Evolutionary conservation across 2,329 filamentous ascomycete genomes (phyloP), one percentile per base, ranked within the genome.

Genomic region (Fusarium austroafricanum): DNA sequence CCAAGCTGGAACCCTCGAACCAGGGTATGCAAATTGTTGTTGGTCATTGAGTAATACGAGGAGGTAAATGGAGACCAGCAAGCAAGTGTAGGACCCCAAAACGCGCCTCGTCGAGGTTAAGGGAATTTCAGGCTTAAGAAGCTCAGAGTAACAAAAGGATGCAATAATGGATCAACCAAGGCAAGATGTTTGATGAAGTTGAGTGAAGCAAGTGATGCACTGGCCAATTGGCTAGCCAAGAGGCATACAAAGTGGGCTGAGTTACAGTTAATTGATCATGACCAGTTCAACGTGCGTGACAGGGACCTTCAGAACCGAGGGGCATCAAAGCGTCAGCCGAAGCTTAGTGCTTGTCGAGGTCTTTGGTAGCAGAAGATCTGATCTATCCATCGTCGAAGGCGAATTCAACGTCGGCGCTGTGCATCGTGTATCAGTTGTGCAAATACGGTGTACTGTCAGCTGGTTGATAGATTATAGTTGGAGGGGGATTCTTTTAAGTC

Each of bases 161-260:
- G 47, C 45, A 40, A 40, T 26, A 43, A 44, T 63, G 17, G 23
- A 52, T 53, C 35, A 26, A 39, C 43, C 43, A 47, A 43, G 55
- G 35, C 18, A 44, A 65, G 53, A 59, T 47, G 47, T 43, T 47
- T 57, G 55, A 55, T 59, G 46, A 54, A 67, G 68, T 62, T 53
- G 39, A 59, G 44, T 33, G 18, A 45, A 45, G 44, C 23, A 60
- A 61, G 47, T 40, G 40, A 67, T 63, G 68, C 70, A 71, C 68
- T 68, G 68, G 45, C 70, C 70, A 71, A 55, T 55, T 70, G 59
- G 62, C 65, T 51, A 52, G 15, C 71, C 50, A 51, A 42, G 38
- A 46, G 40, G 29, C 58, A 59, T 49, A 67, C 29, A 61, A 65
- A 62, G 71, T 64, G 71, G 71, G 57, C 66, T 71, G 66, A 64